A percentile compares a stretch with the other conserved stretches of the same genome.
These are phyloP conservation scores for Hyaloperonospora brassicae DNA, from an alignment of 352 stramenopile genomes.

Conservation along the genomic window DNA sequence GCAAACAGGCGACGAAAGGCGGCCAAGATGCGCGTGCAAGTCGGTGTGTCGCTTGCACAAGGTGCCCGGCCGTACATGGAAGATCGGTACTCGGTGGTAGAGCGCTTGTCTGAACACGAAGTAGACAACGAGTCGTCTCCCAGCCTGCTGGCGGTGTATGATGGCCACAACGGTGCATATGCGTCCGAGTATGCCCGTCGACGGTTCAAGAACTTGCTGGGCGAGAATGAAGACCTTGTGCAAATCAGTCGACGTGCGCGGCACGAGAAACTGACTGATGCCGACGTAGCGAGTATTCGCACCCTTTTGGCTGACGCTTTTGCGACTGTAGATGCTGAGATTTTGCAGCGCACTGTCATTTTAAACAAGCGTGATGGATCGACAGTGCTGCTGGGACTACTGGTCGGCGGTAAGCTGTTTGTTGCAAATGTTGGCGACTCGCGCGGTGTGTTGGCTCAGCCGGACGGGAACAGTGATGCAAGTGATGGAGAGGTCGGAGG, in stretches of 20 bases:
- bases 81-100: constrained; percentile 58
- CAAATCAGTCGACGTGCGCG: constrained; percentile 37
- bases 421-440: constrained; percentile 75
- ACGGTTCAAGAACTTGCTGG: constrained; percentile 55
- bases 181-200: constrained; percentile 54
- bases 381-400: constrained; percentile 61
- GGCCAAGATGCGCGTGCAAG: constrained; percentile 35
- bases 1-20: constrained; percentile 12
- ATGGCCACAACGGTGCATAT: constrained; percentile 69
- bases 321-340: constrained; percentile 58
- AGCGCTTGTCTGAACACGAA: constrained; percentile 45
- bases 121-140: constrained; percentile 35
- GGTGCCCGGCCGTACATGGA: constrained; percentile 74
- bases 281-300: constrained; percentile 47
- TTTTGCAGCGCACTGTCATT: constrained; percentile 55
- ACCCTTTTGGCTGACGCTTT: constrained; percentile 48
- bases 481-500: constrained; percentile 16
- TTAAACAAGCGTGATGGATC: constrained; percentile 68
- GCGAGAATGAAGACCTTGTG: constrained; percentile 36
- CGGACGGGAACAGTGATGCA: constrained; percentile 20
- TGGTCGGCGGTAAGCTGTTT: constrained; percentile 68
- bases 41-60: constrained; percentile 47
- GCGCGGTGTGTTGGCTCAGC: constrained; percentile 43
- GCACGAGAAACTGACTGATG: constrained; percentile 26
- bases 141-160: constrained; percentile 58